Evolutionary conservation across 495 filamentous ascomycete species (phyloP).

Genomic region (Aspergillus diversus): DNA sequence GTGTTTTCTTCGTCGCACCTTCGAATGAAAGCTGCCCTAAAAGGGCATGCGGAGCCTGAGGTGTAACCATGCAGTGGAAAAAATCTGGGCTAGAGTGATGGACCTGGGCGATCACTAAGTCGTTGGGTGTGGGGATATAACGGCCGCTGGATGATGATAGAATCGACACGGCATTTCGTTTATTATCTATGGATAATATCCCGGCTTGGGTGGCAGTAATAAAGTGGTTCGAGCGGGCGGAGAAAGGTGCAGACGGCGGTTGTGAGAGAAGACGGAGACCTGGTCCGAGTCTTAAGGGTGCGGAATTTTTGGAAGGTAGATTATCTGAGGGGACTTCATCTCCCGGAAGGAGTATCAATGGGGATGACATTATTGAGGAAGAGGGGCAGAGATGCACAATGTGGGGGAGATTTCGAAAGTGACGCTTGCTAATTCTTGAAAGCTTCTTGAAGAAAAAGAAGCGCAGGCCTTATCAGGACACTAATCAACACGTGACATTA

Average conservation of each 20-base stretch:
- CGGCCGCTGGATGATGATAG: conserved; percentile 49
- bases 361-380: conserved; percentile 42
- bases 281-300: conserved; percentile 80
- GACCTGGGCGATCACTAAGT: conserved; percentile 85
- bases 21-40: conserved; percentile 91
- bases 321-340: conserved; percentile 64
- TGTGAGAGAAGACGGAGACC: conserved; percentile 63
- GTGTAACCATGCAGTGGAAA: conserved; percentile 72
- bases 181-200: conserved; percentile 70
- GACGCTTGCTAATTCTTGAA: neutral
- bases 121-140: conserved; percentile 77
- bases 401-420: neutral
- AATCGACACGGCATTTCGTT: conserved; percentile 63
- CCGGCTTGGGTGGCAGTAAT: conserved; percentile 81
- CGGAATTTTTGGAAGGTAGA: conserved; percentile 64
- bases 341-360: conserved; percentile 72
- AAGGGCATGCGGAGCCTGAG: conserved; percentile 72
- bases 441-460: conserved; percentile 17
- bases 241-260: conserved; percentile 21
- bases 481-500: conserved; percentile 27
- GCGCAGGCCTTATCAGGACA: conserved; percentile 26
- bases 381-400: too few relatives aligned
- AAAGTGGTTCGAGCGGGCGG: conserved; percentile 36
- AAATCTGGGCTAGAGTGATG: conserved; percentile 73
- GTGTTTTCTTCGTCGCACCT: conserved; percentile 86